Evolutionary conservation across 805 yeast species (phyloP), one percentile per base, ranked within the genome.

Genomic region (Schwanniomyces occidentalis): DNA sequence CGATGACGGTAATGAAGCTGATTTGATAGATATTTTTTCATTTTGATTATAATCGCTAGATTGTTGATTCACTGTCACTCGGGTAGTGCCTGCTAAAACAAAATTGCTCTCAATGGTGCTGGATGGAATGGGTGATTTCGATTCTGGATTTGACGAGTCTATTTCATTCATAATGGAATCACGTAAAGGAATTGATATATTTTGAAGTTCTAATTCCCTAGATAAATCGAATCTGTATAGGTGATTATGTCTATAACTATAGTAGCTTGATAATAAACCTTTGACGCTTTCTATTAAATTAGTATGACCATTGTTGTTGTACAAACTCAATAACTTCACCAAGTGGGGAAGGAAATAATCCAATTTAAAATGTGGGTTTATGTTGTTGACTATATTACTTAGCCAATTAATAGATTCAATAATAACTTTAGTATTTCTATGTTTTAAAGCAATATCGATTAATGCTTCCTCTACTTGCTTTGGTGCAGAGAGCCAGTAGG

Each of bases 401-500:
- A 79, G 47, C 65, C 78, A 67, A 7, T 50, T 51, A 16, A 78
- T 58, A 1, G 73, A 52, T 45, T 74, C 79, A 4, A 61, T 52
- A 24, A 71, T 63, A 4, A 76, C 54, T 14, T 41, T 46, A 4
- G 56, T 42, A 40, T 65, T 68, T 7, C 61, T 44, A 46, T 65
- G 68, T 10, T 56, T 56, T 22, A 78, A 56, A 0, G 76, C 80
- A 6, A 58, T 46, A 1, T 71, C 73, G 16, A 57, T 56, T n/a
- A 79, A 40, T 2, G 65, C 58, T 5, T 46, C 48, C 40, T 77
- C 80, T 18, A 76, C 79, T 12, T 65, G 65, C 2, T 52, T 44
- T 0, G 80, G 75, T 1, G 74, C 62, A n/a, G 73, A 66, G 16
- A 73, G 60, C 79, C 82, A 77, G 43, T 70, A 78, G 0, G 73